Evolutionary conservation across 495 filamentous ascomycete species (phyloP), one percentile per base, ranked within the genome.

Genomic region (Daldinia vernicosa): DNA sequence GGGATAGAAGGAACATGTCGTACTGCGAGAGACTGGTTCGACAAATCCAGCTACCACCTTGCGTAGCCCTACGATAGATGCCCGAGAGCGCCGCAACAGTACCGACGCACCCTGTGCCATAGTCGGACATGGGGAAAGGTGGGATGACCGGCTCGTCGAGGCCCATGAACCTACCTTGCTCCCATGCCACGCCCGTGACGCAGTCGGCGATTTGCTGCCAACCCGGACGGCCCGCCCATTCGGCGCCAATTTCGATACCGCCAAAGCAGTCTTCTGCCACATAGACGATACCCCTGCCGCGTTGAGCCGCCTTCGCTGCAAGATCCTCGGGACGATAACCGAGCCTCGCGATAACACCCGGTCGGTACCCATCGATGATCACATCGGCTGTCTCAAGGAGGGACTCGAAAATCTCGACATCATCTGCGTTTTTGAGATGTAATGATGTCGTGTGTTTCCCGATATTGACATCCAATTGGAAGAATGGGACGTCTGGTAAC

Each of bases 71-170:
- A 61, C 84, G 81, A 66, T 85, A 89, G 15, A 93, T 84, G 27
- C 89, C 90, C 0, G 82, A 82, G 51, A 92, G 80, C 4, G 89
- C 90, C 28, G 88, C 88, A 66, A 90, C 84, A 28, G 86, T 85
- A 22, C 89, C 90, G 79, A 91, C 86, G 68, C 75, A 82, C 4
- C 87, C 91, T 2, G 91, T 92, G 30, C 91, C 89, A 77, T 95
- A 93, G 79, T 93, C 92, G 39, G 89, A 92, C 82, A 92, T 93
- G 24, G 91, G 92, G 78, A 93, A 93, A 0, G 91, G 91, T 53
- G 91, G 92, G 0, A 93, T 87, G n/a, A 93, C 86, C 3, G 91
- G 91, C 67, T 89, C 88, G 11, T 84, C 73, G 9, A 88, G 79
- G 11, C 90, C 89, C 90, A 94, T 93, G 78, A 89, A 90, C 50